phyloP scores from a whole-genome alignment of 2,329 filamentous ascomycete species.

The Cryphonectria nitschkei region DNA sequence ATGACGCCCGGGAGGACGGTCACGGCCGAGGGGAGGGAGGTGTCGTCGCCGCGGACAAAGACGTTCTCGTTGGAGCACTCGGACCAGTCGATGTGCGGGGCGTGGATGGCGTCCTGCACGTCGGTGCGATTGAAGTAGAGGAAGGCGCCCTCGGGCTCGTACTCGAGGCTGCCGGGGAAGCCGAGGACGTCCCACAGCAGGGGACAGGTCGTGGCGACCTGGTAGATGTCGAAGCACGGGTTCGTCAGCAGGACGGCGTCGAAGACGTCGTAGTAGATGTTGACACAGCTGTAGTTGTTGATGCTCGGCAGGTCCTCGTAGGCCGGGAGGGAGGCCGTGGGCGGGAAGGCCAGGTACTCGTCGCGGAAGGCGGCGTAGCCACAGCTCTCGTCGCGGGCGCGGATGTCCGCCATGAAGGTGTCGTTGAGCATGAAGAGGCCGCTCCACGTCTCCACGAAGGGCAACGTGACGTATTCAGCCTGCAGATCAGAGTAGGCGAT shows the following conservation, averaged over 20 bases:
- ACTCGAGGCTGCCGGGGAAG: conserved; percentile 67
- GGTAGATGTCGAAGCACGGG: conserved; percentile 81
- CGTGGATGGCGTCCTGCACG: conserved; percentile 57
- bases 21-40: conserved; percentile 22
- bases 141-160: conserved; percentile 62
- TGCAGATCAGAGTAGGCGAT: conserved; percentile 56
- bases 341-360: conserved; percentile 70
- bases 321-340: conserved; percentile 60
- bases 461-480: conserved; percentile 52
- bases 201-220: conserved; percentile 73
- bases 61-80: conserved; percentile 53
- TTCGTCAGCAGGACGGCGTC: conserved; percentile 61
- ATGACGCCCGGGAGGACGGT: conserved; percentile 65
- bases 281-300: conserved; percentile 53
- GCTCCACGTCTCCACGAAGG: conserved; percentile 61
- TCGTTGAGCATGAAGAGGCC: conserved; percentile 66
- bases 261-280: conserved; percentile 59
- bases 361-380: conserved; percentile 65
- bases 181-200: conserved; percentile 69
- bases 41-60: conserved; percentile 42
- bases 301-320: conserved; percentile 41
- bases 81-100: conserved; percentile 49
- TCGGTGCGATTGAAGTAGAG: conserved; percentile 74
- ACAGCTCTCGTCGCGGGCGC: conserved; percentile 57
- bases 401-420: conserved; percentile 56